These are phyloP conservation scores for Blastobotrys americana DNA, from an alignment of 805 yeast species.

Conservation along the genomic window DNA sequence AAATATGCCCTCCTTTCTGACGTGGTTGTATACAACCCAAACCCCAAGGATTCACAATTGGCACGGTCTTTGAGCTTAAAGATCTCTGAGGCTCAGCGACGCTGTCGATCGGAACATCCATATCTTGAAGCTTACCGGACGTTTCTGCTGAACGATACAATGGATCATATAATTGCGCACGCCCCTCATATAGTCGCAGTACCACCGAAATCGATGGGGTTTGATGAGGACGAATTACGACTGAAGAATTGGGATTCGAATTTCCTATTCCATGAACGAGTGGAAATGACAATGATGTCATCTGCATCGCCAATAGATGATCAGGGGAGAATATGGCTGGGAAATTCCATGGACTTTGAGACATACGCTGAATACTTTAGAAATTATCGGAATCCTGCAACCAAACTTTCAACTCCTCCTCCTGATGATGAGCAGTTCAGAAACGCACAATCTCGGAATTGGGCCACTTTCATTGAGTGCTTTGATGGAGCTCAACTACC, in stretches of 20 bases:
- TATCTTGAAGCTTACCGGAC: slow-evolving; percentile 15
- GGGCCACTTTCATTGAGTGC: slow-evolving; percentile 34
- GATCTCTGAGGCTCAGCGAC: slow-evolving; percentile 17
- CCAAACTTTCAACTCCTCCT: not conserved
- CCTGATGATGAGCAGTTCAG: not conserved
- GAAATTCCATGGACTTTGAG: slow-evolving; percentile 64
- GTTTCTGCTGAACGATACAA: slow-evolving; percentile 16
- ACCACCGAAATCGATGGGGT: slow-evolving; percentile 15
- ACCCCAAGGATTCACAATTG: slow-evolving; percentile 27
- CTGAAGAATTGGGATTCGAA: slow-evolving; percentile 36
- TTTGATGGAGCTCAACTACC: slow-evolving; percentile 25
- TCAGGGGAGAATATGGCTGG: slow-evolving; percentile 58
- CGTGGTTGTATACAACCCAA: slow-evolving; percentile 65
- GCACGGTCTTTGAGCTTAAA: slow-evolving; percentile 15
- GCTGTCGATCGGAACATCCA: slow-evolving; percentile 12
- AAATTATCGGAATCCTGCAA: slow-evolving; percentile 8
- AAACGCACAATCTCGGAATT: slow-evolving; percentile 15
- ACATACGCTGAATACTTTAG: slow-evolving; percentile 15
- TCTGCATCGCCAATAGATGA: slow-evolving; percentile 53
- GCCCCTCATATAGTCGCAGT: slow-evolving; percentile 23
- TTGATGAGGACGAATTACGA: slow-evolving; percentile 18
- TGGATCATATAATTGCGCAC: slow-evolving; percentile 14
- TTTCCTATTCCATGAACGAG: slow-evolving; percentile 61
- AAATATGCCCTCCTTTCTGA: slow-evolving; percentile 70
- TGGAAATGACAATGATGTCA: slow-evolving; percentile 81